Conservation (phyloP, 768 basidiomycete species). For the Amanita jacksonii region DNA sequence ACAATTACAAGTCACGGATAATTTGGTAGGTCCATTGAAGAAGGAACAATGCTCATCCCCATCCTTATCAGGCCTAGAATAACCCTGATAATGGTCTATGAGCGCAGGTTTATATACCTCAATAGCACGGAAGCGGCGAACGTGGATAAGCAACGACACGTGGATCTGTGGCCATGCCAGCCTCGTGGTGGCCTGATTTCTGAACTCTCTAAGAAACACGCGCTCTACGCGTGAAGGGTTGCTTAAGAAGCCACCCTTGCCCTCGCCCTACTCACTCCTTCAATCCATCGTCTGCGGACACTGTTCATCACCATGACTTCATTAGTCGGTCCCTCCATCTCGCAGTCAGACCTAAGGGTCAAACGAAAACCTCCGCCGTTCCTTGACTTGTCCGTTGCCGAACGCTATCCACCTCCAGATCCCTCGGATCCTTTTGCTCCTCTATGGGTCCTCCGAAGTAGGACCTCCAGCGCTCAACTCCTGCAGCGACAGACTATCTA, state of each 20-base stretch:
- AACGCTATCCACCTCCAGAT: constrained; percentile 58
- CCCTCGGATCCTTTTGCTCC: constrained; percentile 64
- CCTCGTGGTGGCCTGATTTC: constrained; percentile 9
- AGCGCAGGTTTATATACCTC: not conserved
- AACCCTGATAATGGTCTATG: not conserved
- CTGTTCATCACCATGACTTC: not conserved
- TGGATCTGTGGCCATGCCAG: constrained; percentile 6
- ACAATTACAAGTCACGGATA: no score
- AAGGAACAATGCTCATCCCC: constrained; percentile 3
- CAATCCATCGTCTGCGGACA: not conserved
- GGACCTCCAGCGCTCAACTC: constrained; percentile 37
- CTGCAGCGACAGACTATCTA: constrained; percentile 10
- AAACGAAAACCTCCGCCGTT: constrained; percentile 52
- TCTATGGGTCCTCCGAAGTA: constrained; percentile 52
- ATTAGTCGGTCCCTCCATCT: constrained; percentile 3
- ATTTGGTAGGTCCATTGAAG: not conserved
- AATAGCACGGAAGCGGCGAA: not conserved
- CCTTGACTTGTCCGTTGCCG: constrained; percentile 29
- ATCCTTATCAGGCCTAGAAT: not conserved
- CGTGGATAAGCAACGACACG: constrained; percentile 5
- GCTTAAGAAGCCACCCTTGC: not conserved
- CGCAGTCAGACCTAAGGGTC: constrained; percentile 15
- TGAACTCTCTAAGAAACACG: constrained; percentile 1
- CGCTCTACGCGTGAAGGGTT: constrained; percentile 5
- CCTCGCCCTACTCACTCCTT: not conserved